Evolutionary conservation across 202 grass and related monocot genomes (phyloP), one percentile per base, ranked within the genome.

Genomic region (Schoenoplectus triqueter): DNA sequence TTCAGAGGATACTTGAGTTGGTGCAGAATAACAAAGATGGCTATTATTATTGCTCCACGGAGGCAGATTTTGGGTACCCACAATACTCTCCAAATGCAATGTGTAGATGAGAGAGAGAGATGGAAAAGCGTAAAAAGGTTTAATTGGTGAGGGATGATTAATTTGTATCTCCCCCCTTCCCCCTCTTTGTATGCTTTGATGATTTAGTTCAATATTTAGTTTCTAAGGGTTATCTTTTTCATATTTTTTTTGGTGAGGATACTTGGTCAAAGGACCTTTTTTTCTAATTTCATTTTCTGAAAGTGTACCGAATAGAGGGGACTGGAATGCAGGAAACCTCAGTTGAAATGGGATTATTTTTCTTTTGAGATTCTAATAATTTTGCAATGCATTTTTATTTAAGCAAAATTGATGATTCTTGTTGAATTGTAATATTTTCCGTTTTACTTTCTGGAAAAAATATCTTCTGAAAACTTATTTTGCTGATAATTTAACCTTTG

Each of bases 11-110:
- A 86, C 86, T 97, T 66, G 85, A 90, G 73, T 73, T 76, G 87
- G 92, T 94, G 84, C 88, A 94, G 81, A 91, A 90, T 84, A 92
- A 94, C 69, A 92, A 97, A 88, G 89, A 88, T 69, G 90, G 65
- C 31, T 80, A 47, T 64, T 85, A 80, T 18, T 85, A 89, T 90
- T 87, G 80, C 82, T 97, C 89, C 88, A 74, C 86, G 3, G 80
- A 87, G 67, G 80, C 67, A 57, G 86, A 68, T 66, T 76, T 87
- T 83, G 79, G 41, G 48, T 63, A 69, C 60, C 31, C 67, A 72
- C 48, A 70, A 46, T 60, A 71, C 20, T 69, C 81, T 13, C 69
- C 60, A 21, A 80, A 88, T 61, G 44, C 72, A 64, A 76, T 84
- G 49, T 84, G 71, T 39, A 83, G 81, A 88, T 88, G 66, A 89